A percentile compares a stretch with the other conserved stretches of the same genome.
Evolutionary conservation across 192 early-diverging fungal genomes (phyloP).

Genomic region (Podochytrium sp.): DNA sequence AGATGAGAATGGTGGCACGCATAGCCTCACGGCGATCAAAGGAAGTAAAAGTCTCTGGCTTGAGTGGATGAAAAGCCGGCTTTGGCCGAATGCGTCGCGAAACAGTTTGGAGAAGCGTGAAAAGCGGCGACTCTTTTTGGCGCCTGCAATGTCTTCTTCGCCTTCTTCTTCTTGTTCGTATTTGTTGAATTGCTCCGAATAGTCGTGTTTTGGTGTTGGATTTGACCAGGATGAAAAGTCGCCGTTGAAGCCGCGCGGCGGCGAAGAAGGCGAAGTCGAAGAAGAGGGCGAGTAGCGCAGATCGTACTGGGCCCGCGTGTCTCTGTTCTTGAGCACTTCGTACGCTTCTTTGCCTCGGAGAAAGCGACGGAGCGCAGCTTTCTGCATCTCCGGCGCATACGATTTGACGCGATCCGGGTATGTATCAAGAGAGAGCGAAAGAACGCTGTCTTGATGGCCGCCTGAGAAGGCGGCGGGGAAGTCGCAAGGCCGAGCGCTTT

Average conservation of each 20-base stretch:
- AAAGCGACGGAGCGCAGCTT: not conserved
- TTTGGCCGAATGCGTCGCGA: not conserved
- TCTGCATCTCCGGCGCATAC: not conserved
- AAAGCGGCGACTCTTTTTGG: too few relatives aligned
- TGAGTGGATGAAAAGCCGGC: too few relatives aligned
- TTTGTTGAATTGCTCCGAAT: not conserved
- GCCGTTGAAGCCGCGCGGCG: not conserved
- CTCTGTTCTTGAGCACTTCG: not conserved
- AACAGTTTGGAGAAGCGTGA: not conserved
- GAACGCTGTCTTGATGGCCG: not conserved
- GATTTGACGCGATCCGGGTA: not conserved
- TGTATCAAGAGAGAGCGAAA: not conserved
- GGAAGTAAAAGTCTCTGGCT: too few relatives aligned
- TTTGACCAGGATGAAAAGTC: conserved; percentile 7
- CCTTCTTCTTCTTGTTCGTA: not conserved
- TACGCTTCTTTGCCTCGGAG: conserved; percentile 6
- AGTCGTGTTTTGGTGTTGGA: too few relatives aligned
- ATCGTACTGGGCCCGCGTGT: not conserved
- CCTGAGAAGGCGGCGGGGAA: not conserved
- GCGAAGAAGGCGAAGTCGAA: not conserved
- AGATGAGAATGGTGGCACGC: not conserved
- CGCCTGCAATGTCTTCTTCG: not conserved
- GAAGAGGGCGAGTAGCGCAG: not conserved
- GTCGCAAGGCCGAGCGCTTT: not conserved
- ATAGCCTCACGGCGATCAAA: not conserved